Percentiles rank a stretch among this genome's conserved stretches.
Conservation (phyloP, 2,329 filamentous ascomycete species). For the Beauveria sp. region DNA sequence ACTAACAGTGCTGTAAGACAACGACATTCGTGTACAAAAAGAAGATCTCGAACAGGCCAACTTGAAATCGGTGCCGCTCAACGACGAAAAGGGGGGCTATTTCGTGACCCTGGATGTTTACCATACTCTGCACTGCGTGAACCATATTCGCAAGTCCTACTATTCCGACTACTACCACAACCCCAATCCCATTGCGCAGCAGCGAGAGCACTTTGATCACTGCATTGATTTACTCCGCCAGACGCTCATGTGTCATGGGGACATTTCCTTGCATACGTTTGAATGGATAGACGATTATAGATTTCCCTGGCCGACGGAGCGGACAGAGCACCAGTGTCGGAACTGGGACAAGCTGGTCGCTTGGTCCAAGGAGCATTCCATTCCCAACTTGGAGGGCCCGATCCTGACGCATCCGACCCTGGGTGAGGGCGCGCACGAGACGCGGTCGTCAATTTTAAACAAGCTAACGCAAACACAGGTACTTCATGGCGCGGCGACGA, state of each 20-base stretch:
- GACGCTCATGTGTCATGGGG: conserved; percentile 15
- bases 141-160: conserved; percentile 13
- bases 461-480: not conserved
- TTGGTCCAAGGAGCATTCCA: conserved; percentile 2
- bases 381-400: not conserved
- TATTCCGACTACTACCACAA: conserved; percentile 14
- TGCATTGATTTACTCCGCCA: conserved; percentile 15
- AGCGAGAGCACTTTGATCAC: conserved; percentile 14
- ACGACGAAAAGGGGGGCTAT: conserved; percentile 12
- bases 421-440: not conserved
- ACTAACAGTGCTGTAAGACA: not conserved
- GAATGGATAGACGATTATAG: conserved; percentile 12
- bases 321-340: conserved; percentile 11
- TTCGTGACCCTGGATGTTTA: conserved; percentile 13
- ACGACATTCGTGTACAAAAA: conserved; percentile 8
- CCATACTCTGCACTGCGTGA: conserved; percentile 12
- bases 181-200: conserved; percentile 10
- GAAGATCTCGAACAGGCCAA: conserved; percentile 10
- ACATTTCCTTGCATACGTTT: conserved; percentile 11
- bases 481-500: not conserved
- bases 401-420: conserved; percentile 4
- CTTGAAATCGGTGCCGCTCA: conserved; percentile 9
- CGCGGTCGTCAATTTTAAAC: not conserved
- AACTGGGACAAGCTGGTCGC: conserved; percentile 12
- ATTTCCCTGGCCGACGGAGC: conserved; percentile 6